Evolutionary conservation across 2,329 filamentous ascomycete species (phyloP).

Genomic region (Stagonosporopsis cucurbitacearum): DNA sequence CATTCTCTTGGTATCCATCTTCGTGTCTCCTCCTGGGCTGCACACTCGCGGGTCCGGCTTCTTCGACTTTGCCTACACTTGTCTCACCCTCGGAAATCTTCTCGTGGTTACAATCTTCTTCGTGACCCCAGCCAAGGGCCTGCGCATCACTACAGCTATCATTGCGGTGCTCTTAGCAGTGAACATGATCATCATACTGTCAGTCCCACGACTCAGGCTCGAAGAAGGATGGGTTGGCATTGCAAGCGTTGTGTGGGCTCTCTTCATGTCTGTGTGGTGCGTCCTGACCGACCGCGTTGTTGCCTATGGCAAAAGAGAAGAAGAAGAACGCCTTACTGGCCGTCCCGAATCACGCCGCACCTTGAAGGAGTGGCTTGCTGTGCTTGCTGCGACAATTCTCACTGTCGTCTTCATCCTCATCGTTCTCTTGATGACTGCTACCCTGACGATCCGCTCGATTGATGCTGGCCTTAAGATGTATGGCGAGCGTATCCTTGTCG

Average conservation of each 20-base stretch:
- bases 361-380: conserved; percentile 81
- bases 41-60: conserved; percentile 90
- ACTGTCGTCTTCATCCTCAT: conserved; percentile 73
- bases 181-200: conserved; percentile 79
- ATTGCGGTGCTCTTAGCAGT: conserved; percentile 72
- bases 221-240: conserved; percentile 96
- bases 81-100: conserved; percentile 76
- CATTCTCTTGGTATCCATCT: conserved; percentile 83
- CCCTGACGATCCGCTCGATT: conserved; percentile 77
- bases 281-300: conserved; percentile 81
- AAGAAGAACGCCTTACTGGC: conserved; percentile 91
- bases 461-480: conserved; percentile 77
- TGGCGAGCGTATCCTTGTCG: conserved; percentile 79
- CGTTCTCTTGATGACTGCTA: conserved; percentile 77
- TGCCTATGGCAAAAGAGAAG: conserved; percentile 88
- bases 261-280: conserved; percentile 79
- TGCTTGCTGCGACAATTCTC: conserved; percentile 75
- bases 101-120: conserved; percentile 86
- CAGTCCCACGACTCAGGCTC: conserved; percentile 74
- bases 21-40: conserved; percentile 87
- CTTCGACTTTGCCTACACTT: conserved; percentile 84
- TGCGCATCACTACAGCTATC: conserved; percentile 74
- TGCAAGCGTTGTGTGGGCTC: conserved; percentile 81
- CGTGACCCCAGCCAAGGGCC: conserved; percentile 77
- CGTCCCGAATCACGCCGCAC: conserved; percentile 84